Evolutionary conservation across 805 yeast species (phyloP).

Genomic region (Metschnikowia aberdeeniae): DNA sequence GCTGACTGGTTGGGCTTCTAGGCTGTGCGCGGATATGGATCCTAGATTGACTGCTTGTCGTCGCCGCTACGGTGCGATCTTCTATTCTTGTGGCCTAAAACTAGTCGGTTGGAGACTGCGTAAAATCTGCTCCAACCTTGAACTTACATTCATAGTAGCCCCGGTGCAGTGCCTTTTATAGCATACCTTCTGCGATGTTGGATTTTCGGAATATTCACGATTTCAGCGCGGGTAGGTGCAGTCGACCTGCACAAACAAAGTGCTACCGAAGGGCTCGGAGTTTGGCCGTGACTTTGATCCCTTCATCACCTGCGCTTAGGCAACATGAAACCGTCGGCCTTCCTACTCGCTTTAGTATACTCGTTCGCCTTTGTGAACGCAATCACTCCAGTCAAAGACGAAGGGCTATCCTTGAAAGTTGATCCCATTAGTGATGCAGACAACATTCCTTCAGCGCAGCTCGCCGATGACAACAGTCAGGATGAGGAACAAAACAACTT

Average conservation of each 20-base stretch:
- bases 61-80: too few species aligned
- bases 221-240: background rate
- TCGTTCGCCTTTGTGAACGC: conserved; percentile 7
- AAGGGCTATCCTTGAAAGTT: conserved; percentile 6
- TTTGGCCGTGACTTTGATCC: background rate
- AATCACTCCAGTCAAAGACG: background rate
- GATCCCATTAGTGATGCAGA: conserved; percentile 11
- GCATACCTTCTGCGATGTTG: background rate
- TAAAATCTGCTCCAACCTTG: too few species aligned
- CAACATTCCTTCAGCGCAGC: conserved; percentile 7
- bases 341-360: conserved; percentile 6
- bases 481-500: conserved; percentile 7
- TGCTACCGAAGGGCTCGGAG: background rate
- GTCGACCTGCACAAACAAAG: conserved; percentile 1
- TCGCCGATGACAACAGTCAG: conserved; percentile 2
- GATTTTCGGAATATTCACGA: background rate
- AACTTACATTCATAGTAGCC: too few species aligned
- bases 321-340: conserved; percentile 9
- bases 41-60: too few species aligned
- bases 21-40: too few species aligned
- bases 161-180: too few species aligned
- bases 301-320: background rate
- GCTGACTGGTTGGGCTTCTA: too few species aligned
- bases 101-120: too few species aligned
- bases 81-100: too few species aligned